A percentile compares a stretch with the other conserved stretches of the same genome.
Conservation (phyloP, 768 basidiomycete species). For the Psilocybe sp. region DNA sequence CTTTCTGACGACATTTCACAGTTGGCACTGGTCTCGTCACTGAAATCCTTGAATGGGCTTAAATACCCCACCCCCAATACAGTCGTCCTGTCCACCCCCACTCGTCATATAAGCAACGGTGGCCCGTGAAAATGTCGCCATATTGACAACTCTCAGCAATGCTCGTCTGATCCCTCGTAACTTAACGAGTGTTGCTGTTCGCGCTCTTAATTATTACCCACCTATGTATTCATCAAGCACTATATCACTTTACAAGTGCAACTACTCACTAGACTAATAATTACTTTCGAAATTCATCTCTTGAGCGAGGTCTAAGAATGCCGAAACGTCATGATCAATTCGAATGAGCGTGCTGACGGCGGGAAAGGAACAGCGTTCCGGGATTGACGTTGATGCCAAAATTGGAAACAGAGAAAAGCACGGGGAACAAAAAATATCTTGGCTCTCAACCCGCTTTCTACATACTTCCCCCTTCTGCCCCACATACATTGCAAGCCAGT, state of each 20-base stretch:
- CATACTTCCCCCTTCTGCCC: slow-evolving; percentile 1
- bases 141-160: too few relatives aligned
- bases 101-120: slow-evolving; percentile 5
- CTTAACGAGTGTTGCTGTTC: background rate
- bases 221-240: slow-evolving; percentile 8
- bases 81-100: slow-evolving; percentile 12
- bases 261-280: background rate
- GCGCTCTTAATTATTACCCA: slow-evolving; percentile 13
- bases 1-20: slow-evolving; percentile 27
- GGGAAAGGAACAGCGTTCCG: too few relatives aligned
- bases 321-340: too few relatives aligned
- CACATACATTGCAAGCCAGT: slow-evolving; percentile 1
- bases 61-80: slow-evolving; percentile 5
- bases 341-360: too few relatives aligned
- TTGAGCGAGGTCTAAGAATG: too few relatives aligned
- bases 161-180: background rate
- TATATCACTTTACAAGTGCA: background rate
- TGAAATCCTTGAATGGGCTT: slow-evolving; percentile 58
- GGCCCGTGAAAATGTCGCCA: too few relatives aligned
- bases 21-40: slow-evolving; percentile 95
- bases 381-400: too few relatives aligned
- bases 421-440: slow-evolving; percentile 15
- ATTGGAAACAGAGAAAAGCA: slow-evolving; percentile 17
- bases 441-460: slow-evolving; percentile 10
- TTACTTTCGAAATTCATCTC: too few relatives aligned